Percentiles rank a stretch among this genome's conserved stretches.
phyloP scores from a whole-genome alignment of 441 rosid species.

The Arabidopsis hybrid region DNA sequence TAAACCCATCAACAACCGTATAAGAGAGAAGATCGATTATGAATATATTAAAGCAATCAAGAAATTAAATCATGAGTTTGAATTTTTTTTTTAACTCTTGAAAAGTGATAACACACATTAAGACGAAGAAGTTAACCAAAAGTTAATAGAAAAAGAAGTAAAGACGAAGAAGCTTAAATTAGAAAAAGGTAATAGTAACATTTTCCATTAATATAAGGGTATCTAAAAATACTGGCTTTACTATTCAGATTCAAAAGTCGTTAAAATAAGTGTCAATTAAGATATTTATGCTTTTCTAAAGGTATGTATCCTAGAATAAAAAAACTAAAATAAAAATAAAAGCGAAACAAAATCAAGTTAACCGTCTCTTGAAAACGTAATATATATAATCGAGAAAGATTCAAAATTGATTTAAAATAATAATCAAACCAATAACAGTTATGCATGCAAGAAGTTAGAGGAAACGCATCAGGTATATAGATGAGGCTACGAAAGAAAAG shows the following conservation, averaged over 20 bases:
- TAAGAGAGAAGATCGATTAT: conserved; percentile 14
- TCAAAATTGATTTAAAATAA: too few relatives aligned
- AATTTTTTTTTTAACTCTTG: too few relatives aligned
- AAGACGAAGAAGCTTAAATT: neutral
- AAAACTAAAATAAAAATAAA: too few relatives aligned
- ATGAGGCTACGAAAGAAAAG: neutral
- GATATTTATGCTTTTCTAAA: neutral
- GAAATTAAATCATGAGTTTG: too few relatives aligned
- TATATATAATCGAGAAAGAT: too few relatives aligned
- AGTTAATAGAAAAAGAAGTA: neutral
- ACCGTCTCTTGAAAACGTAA: too few relatives aligned
- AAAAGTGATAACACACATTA: too few relatives aligned
- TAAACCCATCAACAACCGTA: neutral
- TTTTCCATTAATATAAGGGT: neutral
- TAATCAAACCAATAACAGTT: too few relatives aligned
- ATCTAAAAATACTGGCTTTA: neutral
- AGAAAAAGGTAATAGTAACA: neutral
- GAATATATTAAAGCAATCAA: neutral
- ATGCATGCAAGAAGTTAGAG: neutral
- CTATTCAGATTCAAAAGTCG: neutral
- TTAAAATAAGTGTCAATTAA: neutral
- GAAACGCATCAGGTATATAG: neutral
- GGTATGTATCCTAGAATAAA: too few relatives aligned
- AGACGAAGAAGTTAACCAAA: too few relatives aligned
- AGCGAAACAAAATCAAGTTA: neutral